phyloP scores from a whole-genome alignment of 352 stramenopile genomes.

The Thalassiosira mediterranea region DNA sequence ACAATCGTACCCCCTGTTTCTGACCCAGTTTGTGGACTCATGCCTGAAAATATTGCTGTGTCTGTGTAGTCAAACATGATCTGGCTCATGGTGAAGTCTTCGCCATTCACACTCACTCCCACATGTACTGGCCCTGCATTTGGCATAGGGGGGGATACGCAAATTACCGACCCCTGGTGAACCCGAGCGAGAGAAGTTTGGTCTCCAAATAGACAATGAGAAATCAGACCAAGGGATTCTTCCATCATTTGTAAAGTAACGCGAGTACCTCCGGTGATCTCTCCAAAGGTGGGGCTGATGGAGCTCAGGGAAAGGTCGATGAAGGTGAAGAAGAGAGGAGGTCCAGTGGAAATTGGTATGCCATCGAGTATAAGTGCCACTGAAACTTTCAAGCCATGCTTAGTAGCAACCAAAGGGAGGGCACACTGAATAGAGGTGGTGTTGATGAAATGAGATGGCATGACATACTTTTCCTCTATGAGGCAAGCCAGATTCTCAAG shows the following conservation, averaged over 20 bases:
- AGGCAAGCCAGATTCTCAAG: slow-evolving; percentile 49
- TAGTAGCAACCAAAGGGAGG: slow-evolving; percentile 22
- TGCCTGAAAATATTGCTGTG: slow-evolving; percentile 36
- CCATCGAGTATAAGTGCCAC: slow-evolving; percentile 37
- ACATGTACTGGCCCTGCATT: slow-evolving; percentile 21
- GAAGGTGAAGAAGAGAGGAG: slow-evolving; percentile 33
- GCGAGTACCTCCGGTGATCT: slow-evolving; percentile 62
- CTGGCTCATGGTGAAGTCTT: slow-evolving; percentile 40
- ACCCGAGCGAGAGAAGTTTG: slow-evolving; percentile 23
- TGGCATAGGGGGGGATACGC: slow-evolving; percentile 31
- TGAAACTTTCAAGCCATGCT: too few relatives aligned
- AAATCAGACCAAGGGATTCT: not conserved
- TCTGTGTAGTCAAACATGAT: slow-evolving; percentile 46
- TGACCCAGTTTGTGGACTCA: slow-evolving; percentile 36
- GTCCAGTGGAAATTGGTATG: slow-evolving; percentile 8
- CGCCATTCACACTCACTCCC: slow-evolving; percentile 39
- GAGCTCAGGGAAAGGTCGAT: slow-evolving; percentile 52
- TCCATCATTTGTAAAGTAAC: slow-evolving; percentile 51
- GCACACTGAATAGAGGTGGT: slow-evolving; percentile 42
- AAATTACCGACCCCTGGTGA: slow-evolving; percentile 24
- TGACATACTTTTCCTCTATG: slow-evolving; percentile 34
- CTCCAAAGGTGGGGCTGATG: slow-evolving; percentile 62
- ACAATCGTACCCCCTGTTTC: slow-evolving; percentile 56
- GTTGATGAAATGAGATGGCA: slow-evolving; percentile 37
- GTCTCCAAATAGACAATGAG: slow-evolving; percentile 33